These are phyloP conservation scores for Puccinia coronata DNA, from an alignment of 1,284 basidiomycete species.

Conservation along the genomic window DNA sequence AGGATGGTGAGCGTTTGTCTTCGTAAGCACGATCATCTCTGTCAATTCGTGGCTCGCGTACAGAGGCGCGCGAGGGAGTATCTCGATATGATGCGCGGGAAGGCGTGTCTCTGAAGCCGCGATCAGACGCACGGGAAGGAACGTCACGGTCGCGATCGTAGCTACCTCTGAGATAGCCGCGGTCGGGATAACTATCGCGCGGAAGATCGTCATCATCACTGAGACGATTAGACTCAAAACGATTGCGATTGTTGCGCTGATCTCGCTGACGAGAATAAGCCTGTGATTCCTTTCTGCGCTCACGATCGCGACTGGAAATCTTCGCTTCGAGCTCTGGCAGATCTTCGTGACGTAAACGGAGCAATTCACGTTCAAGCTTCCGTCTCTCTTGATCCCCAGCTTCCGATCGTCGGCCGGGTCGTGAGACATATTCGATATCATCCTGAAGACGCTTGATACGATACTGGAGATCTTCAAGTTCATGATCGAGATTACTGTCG, in stretches of 20 bases:
- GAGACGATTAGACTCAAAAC: slow-evolving; percentile 59
- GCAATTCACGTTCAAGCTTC: slow-evolving; percentile 81
- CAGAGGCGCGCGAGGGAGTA: slow-evolving; percentile 60
- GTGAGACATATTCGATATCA: slow-evolving; percentile 83
- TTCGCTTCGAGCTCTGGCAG: slow-evolving; percentile 86
- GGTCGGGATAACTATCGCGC: slow-evolving; percentile 52
- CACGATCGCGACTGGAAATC: slow-evolving; percentile 76
- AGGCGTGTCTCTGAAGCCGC: slow-evolving; percentile 53
- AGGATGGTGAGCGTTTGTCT: slow-evolving; percentile 52
- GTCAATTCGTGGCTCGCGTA: slow-evolving; percentile 56
- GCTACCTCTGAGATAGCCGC: slow-evolving; percentile 60
- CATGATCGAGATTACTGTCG: slow-evolving; percentile 84
- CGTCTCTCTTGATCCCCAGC: slow-evolving; percentile 83
- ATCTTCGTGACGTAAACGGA: slow-evolving; percentile 84
- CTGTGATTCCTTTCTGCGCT: slow-evolving; percentile 70
- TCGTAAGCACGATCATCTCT: slow-evolving; percentile 51
- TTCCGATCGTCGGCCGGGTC: slow-evolving; percentile 71
- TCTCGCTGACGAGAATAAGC: slow-evolving; percentile 71
- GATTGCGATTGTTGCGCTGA: slow-evolving; percentile 69
- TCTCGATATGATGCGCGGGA: slow-evolving; percentile 56
- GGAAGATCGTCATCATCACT: slow-evolving; percentile 26
- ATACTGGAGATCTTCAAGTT: slow-evolving; percentile 83
- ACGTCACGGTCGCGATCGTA: slow-evolving; percentile 58
- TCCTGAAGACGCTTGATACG: slow-evolving; percentile 85
- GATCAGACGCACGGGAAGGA: slow-evolving; percentile 37